These are phyloP conservation scores for Nannochloropsis gaditana DNA, from an alignment of 108 stramenopile species.

Conservation along the genomic window DNA sequence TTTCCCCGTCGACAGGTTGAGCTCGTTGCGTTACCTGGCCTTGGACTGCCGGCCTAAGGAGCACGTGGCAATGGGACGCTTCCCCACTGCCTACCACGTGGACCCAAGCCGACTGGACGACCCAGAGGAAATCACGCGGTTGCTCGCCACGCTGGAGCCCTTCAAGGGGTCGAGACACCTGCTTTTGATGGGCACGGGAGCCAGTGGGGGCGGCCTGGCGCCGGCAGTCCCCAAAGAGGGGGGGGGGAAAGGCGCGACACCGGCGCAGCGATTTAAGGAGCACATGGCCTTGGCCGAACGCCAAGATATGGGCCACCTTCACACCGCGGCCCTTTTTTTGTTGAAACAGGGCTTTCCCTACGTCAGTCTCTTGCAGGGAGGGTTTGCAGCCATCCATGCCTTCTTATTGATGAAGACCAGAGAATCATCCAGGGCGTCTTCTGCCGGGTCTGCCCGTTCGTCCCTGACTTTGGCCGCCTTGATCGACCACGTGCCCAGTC, in stretches of 20 bases:
- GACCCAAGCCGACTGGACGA: slow-evolving; percentile 35
- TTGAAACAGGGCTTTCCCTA: slow-evolving; percentile 80
- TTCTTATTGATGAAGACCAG: slow-evolving; percentile 48
- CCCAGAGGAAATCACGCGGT: slow-evolving; percentile 34
- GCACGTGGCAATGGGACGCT: slow-evolving; percentile 24
- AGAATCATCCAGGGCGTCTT: not conserved
- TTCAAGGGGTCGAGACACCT: slow-evolving; percentile 28
- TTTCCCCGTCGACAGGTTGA: not conserved
- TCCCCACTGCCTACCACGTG: slow-evolving; percentile 37
- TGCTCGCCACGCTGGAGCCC: slow-evolving; percentile 34
- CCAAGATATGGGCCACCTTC: slow-evolving; percentile 30
- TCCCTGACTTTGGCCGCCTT: not conserved
- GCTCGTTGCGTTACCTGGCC: slow-evolving; percentile 18
- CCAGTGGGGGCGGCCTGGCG: not conserved
- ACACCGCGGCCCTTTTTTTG: slow-evolving; percentile 67
- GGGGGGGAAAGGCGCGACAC: not conserved
- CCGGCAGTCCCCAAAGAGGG: not conserved
- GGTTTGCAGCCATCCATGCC: slow-evolving; percentile 74
- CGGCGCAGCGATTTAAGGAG: slow-evolving; percentile 21
- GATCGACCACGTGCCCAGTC: not conserved
- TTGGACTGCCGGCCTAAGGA: slow-evolving; percentile 34
- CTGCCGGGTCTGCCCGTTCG: not conserved
- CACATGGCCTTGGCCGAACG: slow-evolving; percentile 23
- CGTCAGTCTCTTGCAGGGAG: slow-evolving; percentile 79
- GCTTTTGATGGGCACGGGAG: slow-evolving; percentile 33